phyloP scores from a whole-genome alignment of 108 stramenopile species.

The Schizochytrium sp. region DNA sequence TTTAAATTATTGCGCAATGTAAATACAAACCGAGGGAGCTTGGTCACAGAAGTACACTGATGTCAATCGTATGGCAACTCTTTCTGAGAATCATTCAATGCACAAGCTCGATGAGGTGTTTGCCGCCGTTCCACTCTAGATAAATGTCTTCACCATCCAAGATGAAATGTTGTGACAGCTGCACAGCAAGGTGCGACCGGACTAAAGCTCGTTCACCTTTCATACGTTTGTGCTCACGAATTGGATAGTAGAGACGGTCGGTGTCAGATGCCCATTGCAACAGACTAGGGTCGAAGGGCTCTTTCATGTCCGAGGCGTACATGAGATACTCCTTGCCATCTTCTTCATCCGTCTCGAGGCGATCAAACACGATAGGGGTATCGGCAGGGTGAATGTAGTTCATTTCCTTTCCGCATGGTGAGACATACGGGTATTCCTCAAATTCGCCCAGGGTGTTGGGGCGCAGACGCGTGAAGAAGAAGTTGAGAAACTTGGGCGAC shows the following conservation, averaged over 20 bases:
- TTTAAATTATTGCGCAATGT: too few species aligned
- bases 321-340: conserved; percentile 57
- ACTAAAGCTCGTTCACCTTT: conserved; percentile 11
- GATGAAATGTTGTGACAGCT: conserved; percentile 23
- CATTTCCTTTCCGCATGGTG: conserved; percentile 64
- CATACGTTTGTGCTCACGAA: conserved; percentile 27
- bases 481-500: conserved; percentile 64
- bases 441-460: conserved; percentile 23
- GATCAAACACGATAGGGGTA: conserved; percentile 60
- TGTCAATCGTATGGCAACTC: too few species aligned
- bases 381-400: conserved; percentile 56
- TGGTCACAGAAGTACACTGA: too few species aligned
- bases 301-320: conserved; percentile 50
- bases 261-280: conserved; percentile 26
- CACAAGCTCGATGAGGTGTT: not conserved
- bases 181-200: conserved; percentile 21
- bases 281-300: conserved; percentile 54
- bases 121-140: not conserved
- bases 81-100: not conserved
- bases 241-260: conserved; percentile 48
- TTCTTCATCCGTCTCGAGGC: conserved; percentile 11
- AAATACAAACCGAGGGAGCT: too few species aligned
- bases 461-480: conserved; percentile 59
- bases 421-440: conserved; percentile 48
- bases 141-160: conserved; percentile 24